Base-by-base conservation (phyloP, 2,329 filamentous ascomycete genomes). In the Sclerotinia glacialis region DNA sequence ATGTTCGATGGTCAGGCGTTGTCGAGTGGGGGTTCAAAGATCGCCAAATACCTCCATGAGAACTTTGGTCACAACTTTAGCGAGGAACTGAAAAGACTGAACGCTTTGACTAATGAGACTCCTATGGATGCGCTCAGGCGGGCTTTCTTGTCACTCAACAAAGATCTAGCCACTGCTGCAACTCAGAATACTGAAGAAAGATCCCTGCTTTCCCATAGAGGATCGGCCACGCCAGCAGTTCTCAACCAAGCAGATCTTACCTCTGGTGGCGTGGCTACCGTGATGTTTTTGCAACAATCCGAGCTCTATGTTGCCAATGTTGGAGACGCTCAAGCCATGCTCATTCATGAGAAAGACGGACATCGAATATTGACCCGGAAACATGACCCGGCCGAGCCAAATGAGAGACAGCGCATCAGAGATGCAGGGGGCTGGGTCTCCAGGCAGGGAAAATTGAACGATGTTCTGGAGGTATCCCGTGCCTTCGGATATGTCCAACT, bases 371-470 rank as follows among this genome's bases (percentile, higher is more conserved):
- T 99, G 71, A 98, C 95, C 3, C 85, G 87, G 67, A 97, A 96
- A 77, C 95, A 99, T 76, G 93, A 98, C 74, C 95, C 95, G 7
- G 93, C 94, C 0, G 93, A 97, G 75, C 84, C 90, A 0, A 82
- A 81, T 28, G 95, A 99, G 78, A 85, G 95, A 59, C 87, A 92
- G 66, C 89, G 95, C 23, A 97, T 99, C 72, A 89, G 95, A 49
- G 92, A 97, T 76, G 94, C 94, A 18, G 95, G 95, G 54, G 95
- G 95, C 5, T 99, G 92, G 83, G 95, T 99, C 12, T 97, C 94
- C 23, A 88, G 95, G 59, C 94, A 96, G 77, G 95, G 95, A 46
- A 93, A 92, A 76, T 83, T 99, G 59, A 98, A 99, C 74, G 95
- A 99, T 75, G 80, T 89, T 31, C 87, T 99, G 16, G 89, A 95